Base-by-base conservation (phyloP, 331 rosid species). In the Erythrophleum ivorense region DNA sequence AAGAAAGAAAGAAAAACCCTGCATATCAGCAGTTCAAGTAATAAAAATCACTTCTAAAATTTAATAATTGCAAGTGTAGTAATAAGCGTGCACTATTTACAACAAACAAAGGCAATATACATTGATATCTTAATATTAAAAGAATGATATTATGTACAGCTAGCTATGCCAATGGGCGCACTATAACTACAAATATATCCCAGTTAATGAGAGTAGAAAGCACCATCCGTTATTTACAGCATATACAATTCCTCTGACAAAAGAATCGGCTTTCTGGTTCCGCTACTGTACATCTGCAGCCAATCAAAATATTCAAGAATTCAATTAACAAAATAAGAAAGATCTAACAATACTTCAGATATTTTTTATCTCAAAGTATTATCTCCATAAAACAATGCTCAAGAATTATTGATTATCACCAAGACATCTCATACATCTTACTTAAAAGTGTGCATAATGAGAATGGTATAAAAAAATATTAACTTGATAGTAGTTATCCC, bases 201-300 rank as follows among this genome's bases (percentile, higher is more conserved):
- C 38, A 58, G 73, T 76, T 75, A 55, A 66, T 50, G 70, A 77
- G 79, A 78, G 70, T 55, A 73, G 24, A 55, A 82, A 80, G 84
- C 86, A 80, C 74, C 84, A 75, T 3, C 82, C 79, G n/a, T n/a
- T 80, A 82, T 77, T 80, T 65, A 86, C 87, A 84, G 58, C 43
- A 78, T 86, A 67, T 80, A 82, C 88, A 89, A 78, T 77, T 87
- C 75, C 73, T 76, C 69, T 64, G 86, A 65, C n/a, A n/a, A 86
- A 88, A 84, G 86, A 89, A 86, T 86, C 74, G 24, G 70, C 71
- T 13, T 36, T 63, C 84, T 54, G 80, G 83, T 62, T 82, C 82
- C 43, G 59, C 63, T 68, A 57, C 84, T 82, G 87, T 86, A 82
- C 85, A 86, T 80, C 88, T 82, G 88, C 87, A 84, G 60, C 71